phyloP scores from a whole-genome alignment of 2,329 filamentous ascomycete genomes.

The Xylaria sp. region DNA sequence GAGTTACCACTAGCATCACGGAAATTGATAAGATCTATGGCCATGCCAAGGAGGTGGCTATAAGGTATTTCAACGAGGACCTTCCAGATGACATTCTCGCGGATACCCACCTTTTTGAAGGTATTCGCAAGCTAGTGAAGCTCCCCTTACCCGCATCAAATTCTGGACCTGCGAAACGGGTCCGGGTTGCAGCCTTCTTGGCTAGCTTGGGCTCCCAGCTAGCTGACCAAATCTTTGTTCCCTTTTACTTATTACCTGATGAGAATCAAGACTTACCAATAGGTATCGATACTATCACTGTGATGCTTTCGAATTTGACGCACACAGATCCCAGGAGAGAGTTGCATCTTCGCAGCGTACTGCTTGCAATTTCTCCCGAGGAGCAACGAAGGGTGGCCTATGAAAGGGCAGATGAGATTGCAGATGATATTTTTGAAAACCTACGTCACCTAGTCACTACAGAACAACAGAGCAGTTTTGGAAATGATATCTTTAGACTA shows the following conservation, averaged over 20 bases:
- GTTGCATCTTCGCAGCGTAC: slow-evolving; percentile 29
- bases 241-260: slow-evolving; percentile 20
- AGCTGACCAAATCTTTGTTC: slow-evolving; percentile 24
- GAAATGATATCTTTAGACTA: slow-evolving; percentile 3
- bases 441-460: slow-evolving; percentile 8
- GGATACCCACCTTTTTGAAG: slow-evolving; percentile 8
- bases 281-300: slow-evolving; percentile 19
- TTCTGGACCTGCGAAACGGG: slow-evolving; percentile 28
- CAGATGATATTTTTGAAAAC: not conserved
- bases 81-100: slow-evolving; percentile 15
- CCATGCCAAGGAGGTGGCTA: slow-evolving; percentile 15
- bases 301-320: slow-evolving; percentile 25
- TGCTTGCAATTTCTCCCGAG: slow-evolving; percentile 16
- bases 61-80: slow-evolving; percentile 22
- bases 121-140: not conserved
- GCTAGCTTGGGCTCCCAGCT: slow-evolving; percentile 17
- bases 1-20: slow-evolving; percentile 3
- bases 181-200: slow-evolving; percentile 22
- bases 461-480: not conserved
- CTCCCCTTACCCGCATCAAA: slow-evolving; percentile 28
- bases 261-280: slow-evolving; percentile 3
- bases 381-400: slow-evolving; percentile 20
- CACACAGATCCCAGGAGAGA: slow-evolving; percentile 24
- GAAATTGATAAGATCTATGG: slow-evolving; percentile 32
- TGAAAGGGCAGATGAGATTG: slow-evolving; percentile 16